Evolutionary conservation across 306 rosid genomes (phyloP).

Genomic region (Cicer judaicum): DNA sequence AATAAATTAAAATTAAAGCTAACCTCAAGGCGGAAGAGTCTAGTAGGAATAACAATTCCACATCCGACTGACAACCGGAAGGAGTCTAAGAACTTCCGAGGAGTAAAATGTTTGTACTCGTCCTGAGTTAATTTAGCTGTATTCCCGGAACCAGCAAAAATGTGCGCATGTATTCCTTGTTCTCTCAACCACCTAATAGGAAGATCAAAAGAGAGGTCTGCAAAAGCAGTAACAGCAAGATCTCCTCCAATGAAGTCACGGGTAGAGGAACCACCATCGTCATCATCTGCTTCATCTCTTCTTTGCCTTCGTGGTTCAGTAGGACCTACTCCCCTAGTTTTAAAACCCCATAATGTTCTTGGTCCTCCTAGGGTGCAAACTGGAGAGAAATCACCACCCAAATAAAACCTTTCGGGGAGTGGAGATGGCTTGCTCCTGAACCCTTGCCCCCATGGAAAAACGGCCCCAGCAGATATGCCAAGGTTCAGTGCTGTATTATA

Average conservation of each 20-base stretch:
- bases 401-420: constrained; percentile 81
- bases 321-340: constrained; percentile 83
- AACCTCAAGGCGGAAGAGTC: constrained; percentile 86
- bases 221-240: constrained; percentile 88
- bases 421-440: constrained; percentile 78
- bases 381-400: constrained; percentile 95
- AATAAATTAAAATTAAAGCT: constrained; percentile 46
- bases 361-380: constrained; percentile 86
- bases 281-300: constrained; percentile 50
- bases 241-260: constrained; percentile 88
- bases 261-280: constrained; percentile 49
- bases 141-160: constrained; percentile 86
- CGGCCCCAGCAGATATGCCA: constrained; percentile 77
- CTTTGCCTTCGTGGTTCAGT: constrained; percentile 71
- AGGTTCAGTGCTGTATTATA: constrained; percentile 76
- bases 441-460: constrained; percentile 82
- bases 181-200: constrained; percentile 84
- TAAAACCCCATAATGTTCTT: constrained; percentile 83
- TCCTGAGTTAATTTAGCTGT: constrained; percentile 73
- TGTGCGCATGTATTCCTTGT: constrained; percentile 79
- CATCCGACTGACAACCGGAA: constrained; percentile 75
- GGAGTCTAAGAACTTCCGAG: constrained; percentile 63
- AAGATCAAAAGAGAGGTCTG: constrained; percentile 86
- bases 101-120: constrained; percentile 66
- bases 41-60: constrained; percentile 85